Conservation (phyloP, 2,329 filamentous ascomycete genomes). For the Calonectria montana region DNA sequence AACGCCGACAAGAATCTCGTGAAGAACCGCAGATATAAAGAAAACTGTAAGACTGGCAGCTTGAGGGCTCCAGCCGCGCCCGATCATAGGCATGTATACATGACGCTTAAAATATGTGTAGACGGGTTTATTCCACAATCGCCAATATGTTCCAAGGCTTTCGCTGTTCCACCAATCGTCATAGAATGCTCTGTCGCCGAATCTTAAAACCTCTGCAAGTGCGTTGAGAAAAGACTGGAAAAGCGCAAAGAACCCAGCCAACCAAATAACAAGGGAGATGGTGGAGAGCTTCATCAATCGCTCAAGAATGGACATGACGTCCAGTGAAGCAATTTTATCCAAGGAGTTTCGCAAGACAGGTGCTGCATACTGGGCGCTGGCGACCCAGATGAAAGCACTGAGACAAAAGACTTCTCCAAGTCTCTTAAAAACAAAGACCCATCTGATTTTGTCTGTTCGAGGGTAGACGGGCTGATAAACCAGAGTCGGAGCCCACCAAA, state of each 20-base stretch:
- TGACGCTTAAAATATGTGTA: constrained; percentile 97
- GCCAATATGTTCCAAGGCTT: constrained; percentile 90
- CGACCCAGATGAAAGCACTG: constrained; percentile 93
- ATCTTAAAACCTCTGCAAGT: constrained; percentile 87
- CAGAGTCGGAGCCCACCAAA: constrained; percentile 97
- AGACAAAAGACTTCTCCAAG: constrained; percentile 81
- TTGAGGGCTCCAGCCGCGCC: constrained; percentile 79
- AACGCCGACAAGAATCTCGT: constrained; percentile 92
- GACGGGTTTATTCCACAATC: constrained; percentile 97
- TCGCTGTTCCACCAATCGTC: constrained; percentile 98
- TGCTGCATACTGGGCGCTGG: constrained; percentile 92
- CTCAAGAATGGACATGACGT: constrained; percentile 85
- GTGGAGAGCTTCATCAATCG: constrained; percentile 94
- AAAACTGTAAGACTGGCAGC: constrained; percentile 86
- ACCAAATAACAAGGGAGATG: constrained; percentile 95
- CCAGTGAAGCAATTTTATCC: constrained; percentile 84
- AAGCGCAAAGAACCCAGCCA: constrained; percentile 95
- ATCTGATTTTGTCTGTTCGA: constrained; percentile 82
- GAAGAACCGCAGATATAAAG: constrained; percentile 85
- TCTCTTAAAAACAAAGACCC: constrained; percentile 88
- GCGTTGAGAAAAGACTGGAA: constrained; percentile 96
- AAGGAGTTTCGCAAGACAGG: constrained; percentile 91
- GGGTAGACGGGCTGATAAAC: constrained; percentile 98
- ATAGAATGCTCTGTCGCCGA: constrained; percentile 95
- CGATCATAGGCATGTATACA: constrained; percentile 88